phyloP scores from a whole-genome alignment of 176 grass and related monocot genomes.

The Zizania latifolia region DNA sequence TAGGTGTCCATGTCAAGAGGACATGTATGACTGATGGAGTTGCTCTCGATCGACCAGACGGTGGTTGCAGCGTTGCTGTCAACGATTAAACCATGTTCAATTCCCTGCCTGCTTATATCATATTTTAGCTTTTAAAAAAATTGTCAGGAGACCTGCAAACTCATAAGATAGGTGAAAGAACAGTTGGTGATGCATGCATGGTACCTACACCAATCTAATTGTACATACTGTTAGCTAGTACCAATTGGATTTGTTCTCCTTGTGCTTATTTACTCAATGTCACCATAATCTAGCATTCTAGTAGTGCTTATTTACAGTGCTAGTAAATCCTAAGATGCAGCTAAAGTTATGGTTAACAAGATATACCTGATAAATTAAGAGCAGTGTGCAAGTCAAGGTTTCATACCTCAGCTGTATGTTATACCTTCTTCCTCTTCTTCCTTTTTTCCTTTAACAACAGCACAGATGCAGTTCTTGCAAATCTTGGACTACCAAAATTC shows the following conservation, averaged over 20 bases:
- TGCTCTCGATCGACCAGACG: not conserved
- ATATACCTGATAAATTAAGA: not conserved
- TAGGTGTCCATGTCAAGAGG: not conserved
- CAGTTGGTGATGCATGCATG: not conserved
- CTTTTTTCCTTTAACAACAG: not conserved
- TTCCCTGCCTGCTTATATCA: not conserved
- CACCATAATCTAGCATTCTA: too few species aligned
- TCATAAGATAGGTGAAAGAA: not conserved
- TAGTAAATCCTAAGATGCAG: too few species aligned
- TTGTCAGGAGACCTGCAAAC: not conserved
- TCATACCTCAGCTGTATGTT: not conserved
- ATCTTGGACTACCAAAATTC: not conserved
- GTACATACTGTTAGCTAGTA: not conserved
- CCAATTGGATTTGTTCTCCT: too few species aligned
- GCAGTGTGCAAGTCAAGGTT: not conserved
- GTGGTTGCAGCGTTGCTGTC: slow-evolving; percentile 34
- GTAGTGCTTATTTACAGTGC: too few species aligned
- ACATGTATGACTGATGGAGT: not conserved
- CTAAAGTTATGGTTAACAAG: not conserved
- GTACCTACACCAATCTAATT: not conserved
- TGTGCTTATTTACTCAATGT: not conserved
- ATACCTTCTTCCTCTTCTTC: not conserved
- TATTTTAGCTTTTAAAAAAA: not conserved
- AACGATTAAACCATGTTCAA: not conserved
- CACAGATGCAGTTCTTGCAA: not conserved